These are phyloP conservation scores for Fraxinus baroniana DNA, from an alignment of 305 asterid species.

Conservation along the genomic window DNA sequence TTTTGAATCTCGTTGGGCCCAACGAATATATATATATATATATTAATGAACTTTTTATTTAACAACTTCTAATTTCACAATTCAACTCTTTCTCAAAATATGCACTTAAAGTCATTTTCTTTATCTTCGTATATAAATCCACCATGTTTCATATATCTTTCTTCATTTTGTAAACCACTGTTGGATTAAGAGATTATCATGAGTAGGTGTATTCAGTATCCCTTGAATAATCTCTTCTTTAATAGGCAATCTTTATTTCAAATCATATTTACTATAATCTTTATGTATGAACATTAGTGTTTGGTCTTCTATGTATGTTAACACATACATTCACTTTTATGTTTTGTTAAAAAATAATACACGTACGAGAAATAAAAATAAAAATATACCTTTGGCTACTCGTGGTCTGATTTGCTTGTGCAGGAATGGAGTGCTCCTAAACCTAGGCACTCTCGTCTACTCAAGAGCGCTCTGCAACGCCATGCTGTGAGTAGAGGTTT, in stretches of 20 bases:
- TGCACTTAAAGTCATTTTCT: neutral
- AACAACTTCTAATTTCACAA: neutral
- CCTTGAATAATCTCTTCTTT: neutral
- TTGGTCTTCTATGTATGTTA: neutral
- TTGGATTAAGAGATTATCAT: neutral
- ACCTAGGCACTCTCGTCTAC: conserved; percentile 60
- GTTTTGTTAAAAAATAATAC: neutral
- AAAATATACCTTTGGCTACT: neutral
- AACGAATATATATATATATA: too few relatives aligned
- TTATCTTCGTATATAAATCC: neutral
- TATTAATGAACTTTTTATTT: neutral
- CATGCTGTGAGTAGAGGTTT: conserved; percentile 59
- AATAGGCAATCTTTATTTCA: neutral
- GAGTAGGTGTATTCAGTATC: neutral
- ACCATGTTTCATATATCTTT: neutral
- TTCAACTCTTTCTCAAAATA: neutral
- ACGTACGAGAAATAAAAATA: neutral
- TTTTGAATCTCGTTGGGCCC: neutral
- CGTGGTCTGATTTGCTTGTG: conserved; percentile 21
- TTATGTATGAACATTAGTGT: neutral
- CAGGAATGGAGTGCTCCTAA: conserved; percentile 90
- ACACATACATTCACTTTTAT: neutral
- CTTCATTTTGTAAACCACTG: neutral
- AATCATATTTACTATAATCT: neutral
- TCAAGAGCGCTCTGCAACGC: conserved; percentile 58